Evolutionary conservation across 2,329 filamentous ascomycete species (phyloP).

Genomic region (Neobulgaria alba): DNA sequence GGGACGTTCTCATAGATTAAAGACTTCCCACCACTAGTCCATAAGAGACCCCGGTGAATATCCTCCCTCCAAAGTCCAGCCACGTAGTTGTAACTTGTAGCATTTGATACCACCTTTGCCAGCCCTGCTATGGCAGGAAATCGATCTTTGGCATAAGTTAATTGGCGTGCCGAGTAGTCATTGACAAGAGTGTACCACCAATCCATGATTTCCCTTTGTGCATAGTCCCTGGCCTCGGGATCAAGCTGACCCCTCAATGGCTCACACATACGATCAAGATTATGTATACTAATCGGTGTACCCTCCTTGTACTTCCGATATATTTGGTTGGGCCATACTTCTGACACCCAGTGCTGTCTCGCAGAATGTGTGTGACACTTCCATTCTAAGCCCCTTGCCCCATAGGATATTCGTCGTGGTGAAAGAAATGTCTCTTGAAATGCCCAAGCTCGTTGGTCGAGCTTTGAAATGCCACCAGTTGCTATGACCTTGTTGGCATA

Average conservation of each 20-base stretch:
- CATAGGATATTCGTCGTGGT: not conserved
- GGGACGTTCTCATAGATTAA: too few species aligned
- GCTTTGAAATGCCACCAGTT: too few species aligned
- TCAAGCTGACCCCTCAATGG: too few species aligned
- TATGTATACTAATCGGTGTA: too few species aligned
- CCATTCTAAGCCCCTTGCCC: not conserved
- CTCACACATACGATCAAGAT: too few species aligned
- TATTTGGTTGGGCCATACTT: not conserved
- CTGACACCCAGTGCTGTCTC: too few species aligned
- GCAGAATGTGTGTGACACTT: not conserved
- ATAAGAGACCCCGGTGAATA: slow-evolving; percentile 1
- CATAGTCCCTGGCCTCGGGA: too few species aligned
- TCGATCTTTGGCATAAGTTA: slow-evolving; percentile 2
- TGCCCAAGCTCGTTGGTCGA: slow-evolving; percentile 1
- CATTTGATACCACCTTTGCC: slow-evolving; percentile 1
- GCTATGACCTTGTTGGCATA: not conserved
- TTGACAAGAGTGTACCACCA: slow-evolving; percentile 5
- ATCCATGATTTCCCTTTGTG: too few species aligned
- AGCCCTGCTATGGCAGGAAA: slow-evolving; percentile 6
- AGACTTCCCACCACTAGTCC: too few species aligned
- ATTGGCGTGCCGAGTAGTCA: not conserved
- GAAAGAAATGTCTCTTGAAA: slow-evolving; percentile 6
- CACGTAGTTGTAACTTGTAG: slow-evolving; percentile 3
- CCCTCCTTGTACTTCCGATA: not conserved
- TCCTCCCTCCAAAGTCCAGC: slow-evolving; percentile 6